Evolutionary conservation across 2,329 filamentous ascomycete species (phyloP).

Genomic region (Aureobasidium sp.): DNA sequence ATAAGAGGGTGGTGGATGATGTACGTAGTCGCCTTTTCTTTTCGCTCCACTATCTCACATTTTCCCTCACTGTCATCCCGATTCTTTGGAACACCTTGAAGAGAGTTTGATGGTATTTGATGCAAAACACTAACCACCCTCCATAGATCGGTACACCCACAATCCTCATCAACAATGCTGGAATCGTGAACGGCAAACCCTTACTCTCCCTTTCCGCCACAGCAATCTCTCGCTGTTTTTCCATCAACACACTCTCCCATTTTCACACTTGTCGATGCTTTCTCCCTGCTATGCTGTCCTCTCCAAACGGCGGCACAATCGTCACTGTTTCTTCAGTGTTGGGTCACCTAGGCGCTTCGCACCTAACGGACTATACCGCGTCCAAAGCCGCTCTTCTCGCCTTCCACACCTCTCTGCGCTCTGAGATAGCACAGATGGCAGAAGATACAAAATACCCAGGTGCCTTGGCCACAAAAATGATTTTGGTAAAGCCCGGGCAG

Average conservation of each 20-base stretch:
- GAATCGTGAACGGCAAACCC: conserved; percentile 79
- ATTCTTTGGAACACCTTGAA: too few species aligned
- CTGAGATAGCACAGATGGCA: conserved; percentile 42
- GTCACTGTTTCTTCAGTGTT: conserved; percentile 94
- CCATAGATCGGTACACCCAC: conserved; percentile 85
- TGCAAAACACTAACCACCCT: too few species aligned
- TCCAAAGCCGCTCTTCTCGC: conserved; percentile 91
- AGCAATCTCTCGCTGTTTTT: conserved; percentile 76
- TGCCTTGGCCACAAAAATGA: conserved; percentile 77
- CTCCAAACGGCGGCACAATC: conserved; percentile 79
- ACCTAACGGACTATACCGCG: conserved; percentile 80
- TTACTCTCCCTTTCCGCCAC: conserved; percentile 74
- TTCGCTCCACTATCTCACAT: too few species aligned
- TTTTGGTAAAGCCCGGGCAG: conserved; percentile 92
- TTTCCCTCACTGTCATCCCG: too few species aligned
- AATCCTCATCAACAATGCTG: conserved; percentile 96
- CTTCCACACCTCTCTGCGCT: conserved; percentile 85
- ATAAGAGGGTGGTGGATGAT: conserved; percentile 77
- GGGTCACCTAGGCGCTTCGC: conserved; percentile 73
- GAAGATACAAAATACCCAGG: conserved; percentile 37
- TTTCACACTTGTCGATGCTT: conserved; percentile 91
- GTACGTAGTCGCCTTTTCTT: conserved; percentile 58
- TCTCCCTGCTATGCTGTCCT: conserved; percentile 79
- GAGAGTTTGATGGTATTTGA: too few species aligned
- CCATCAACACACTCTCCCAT: conserved; percentile 85